Conservation (phyloP, 148 eudicot species). For the Silene uniflora region DNA sequence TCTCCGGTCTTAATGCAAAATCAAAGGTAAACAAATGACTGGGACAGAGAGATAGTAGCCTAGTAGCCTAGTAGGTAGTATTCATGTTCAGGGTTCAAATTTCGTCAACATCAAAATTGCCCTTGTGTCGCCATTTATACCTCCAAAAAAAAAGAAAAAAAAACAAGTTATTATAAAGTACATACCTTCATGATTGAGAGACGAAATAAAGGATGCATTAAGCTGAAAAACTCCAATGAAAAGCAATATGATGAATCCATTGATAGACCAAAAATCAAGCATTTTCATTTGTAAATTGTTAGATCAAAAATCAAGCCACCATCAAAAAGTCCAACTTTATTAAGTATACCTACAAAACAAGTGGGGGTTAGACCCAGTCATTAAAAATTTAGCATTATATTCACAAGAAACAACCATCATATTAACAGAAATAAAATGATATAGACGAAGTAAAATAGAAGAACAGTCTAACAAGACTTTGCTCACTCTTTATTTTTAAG, state of each 20-base stretch:
- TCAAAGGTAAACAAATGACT: too few species aligned
- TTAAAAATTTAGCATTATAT: slow-evolving; percentile 16
- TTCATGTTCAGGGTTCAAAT: not conserved
- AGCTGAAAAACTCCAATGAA: slow-evolving; percentile 30
- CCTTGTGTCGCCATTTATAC: too few species aligned
- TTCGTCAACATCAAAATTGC: not conserved
- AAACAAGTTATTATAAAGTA: not conserved
- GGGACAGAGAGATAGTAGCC: too few species aligned
- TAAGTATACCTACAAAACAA: not conserved
- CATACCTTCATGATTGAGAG: slow-evolving; percentile 63
- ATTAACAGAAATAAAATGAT: not conserved
- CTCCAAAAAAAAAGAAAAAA: too few species aligned
- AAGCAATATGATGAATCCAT: slow-evolving; percentile 23
- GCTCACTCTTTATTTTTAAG: not conserved
- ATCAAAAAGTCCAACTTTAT: slow-evolving; percentile 10
- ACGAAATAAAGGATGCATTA: slow-evolving; percentile 31
- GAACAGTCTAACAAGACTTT: not conserved
- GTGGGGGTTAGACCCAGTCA: slow-evolving; percentile 24
- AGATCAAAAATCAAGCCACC: slow-evolving; percentile 17
- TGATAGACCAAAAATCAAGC: slow-evolving; percentile 37
- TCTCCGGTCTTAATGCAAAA: too few species aligned
- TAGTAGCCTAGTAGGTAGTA: too few species aligned
- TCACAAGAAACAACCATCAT: slow-evolving; percentile 15
- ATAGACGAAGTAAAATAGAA: not conserved
- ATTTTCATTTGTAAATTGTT: slow-evolving; percentile 25